Conservation (phyloP, 768 basidiomycete genomes). For the Chlorophyllum brunneum region DNA sequence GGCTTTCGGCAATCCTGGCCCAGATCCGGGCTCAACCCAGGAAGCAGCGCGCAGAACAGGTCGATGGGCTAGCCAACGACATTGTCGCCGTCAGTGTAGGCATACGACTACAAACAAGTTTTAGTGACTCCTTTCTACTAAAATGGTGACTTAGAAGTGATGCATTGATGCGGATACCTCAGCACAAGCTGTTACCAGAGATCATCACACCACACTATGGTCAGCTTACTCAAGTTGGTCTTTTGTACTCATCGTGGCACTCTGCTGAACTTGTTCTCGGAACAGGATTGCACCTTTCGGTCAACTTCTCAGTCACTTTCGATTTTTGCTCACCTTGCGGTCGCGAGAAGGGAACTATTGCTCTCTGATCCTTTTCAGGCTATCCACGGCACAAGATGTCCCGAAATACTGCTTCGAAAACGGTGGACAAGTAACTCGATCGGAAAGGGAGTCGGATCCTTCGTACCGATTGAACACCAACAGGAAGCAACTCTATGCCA, state of each 20-base stretch:
- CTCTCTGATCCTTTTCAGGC: slow-evolving; percentile 61
- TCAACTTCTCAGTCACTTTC: slow-evolving; percentile 48
- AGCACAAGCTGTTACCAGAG: too few relatives aligned
- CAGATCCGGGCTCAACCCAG: too few relatives aligned
- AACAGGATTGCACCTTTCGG: slow-evolving; percentile 41
- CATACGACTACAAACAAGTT: too few relatives aligned
- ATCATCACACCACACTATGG: background rate
- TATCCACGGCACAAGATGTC: slow-evolving; percentile 32
- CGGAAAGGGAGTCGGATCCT: slow-evolving; percentile 12
- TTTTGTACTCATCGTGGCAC: background rate
- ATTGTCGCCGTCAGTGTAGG: too few relatives aligned
- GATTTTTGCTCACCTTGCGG: slow-evolving; percentile 58
- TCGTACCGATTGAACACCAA: slow-evolving; percentile 16
- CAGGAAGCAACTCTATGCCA: slow-evolving; percentile 57
- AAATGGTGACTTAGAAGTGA: too few relatives aligned
- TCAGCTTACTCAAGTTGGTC: slow-evolving; percentile 24
- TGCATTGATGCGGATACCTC: too few relatives aligned
- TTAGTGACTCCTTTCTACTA: too few relatives aligned
- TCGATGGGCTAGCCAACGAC: too few relatives aligned
- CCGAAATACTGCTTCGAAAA: slow-evolving; percentile 2
- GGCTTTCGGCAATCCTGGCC: too few relatives aligned
- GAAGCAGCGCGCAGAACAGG: too few relatives aligned
- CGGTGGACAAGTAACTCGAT: slow-evolving; percentile 6
- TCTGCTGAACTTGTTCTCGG: background rate
- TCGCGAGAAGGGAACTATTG: slow-evolving; percentile 56